A percentile compares a stretch with the other conserved stretches of the same genome.
phyloP scores from a whole-genome alignment of 164 flowering plant species.

The Vitis rotundifolia region DNA sequence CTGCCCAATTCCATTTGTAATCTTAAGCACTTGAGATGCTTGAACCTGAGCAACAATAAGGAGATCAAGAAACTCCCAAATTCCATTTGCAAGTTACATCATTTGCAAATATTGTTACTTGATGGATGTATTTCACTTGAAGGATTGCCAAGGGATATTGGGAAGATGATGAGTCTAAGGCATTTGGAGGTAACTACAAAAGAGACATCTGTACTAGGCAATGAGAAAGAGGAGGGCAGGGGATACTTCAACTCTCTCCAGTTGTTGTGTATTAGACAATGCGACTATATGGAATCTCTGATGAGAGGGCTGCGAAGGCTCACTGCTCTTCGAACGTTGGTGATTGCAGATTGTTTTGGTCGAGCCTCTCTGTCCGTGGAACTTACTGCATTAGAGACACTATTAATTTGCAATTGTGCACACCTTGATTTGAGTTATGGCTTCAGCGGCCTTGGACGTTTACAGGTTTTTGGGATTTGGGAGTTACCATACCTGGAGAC shows the following conservation, averaged over 20 bases:
- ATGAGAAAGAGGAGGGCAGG: background rate
- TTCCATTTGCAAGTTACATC: background rate
- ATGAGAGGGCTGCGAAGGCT: background rate
- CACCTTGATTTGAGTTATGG: background rate
- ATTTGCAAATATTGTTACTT: background rate
- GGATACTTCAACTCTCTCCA: background rate
- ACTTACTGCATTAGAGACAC: background rate
- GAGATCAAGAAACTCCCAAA: background rate
- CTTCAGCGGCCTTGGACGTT: too few species aligned
- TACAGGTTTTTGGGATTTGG: too few species aligned
- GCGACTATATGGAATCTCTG: background rate
- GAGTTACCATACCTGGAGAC: too few species aligned
- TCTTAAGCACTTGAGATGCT: background rate
- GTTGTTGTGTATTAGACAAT: background rate
- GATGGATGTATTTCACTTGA: background rate
- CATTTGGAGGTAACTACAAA: background rate
- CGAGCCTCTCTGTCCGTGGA: background rate
- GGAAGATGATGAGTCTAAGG: background rate
- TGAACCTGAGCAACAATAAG: background rate
- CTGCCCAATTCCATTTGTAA: background rate
- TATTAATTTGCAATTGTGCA: background rate
- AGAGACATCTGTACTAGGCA: background rate
- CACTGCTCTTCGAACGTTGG: background rate
- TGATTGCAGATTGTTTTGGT: background rate
- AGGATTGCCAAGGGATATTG: constrained; percentile 1